Evolutionary conservation across 2,329 filamentous ascomycete genomes (phyloP), one percentile per base, ranked within the genome.

Genomic region (Zymoseptoria ardabiliae): DNA sequence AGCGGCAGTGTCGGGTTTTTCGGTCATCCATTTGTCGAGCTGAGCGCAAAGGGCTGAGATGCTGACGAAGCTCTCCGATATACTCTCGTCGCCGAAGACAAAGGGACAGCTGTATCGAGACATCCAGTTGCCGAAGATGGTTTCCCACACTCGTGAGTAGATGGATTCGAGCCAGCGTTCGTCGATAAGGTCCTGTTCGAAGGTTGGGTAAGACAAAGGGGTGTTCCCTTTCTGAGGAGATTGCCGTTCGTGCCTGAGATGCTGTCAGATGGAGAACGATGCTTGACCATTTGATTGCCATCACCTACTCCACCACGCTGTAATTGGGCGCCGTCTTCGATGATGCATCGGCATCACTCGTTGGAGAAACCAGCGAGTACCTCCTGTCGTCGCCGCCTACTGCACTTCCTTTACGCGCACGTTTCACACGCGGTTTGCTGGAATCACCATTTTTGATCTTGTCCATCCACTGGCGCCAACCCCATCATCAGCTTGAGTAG

Each of bases 121-220:
- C 52, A 60, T 48, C 45, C 56, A 60, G n/a, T 58, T 53, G 20
- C 58, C 58, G 41, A 60, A 60, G 19, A 60, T 60, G 17, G 56
- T 48, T 22, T 60, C 55, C 55, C 54, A 50, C 10, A 28, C n/a
- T 35, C 22, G 28, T 25, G 25, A 23, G 10, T 20, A 54, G 22
- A 54, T 19, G 22, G 25, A 20, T 20, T 28, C 17, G 13, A 20
- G 22, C 28, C 28, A 25, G 20, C 28, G 19, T 11, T 25, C 19
- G 8, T 54, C 52, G 13, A 19, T 21, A 0, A 21, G 11, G 7
- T 55, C 50, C 13, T 19, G 8, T 1, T 25, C 22, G 22, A 13
- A n/a, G 51, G 19, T 4, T 2, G 22, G n/a, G 51, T 1, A 23
- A 9, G 20, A 53, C 11, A 8, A 53, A 28, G n/a, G 51, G 2